Evolutionary conservation across 768 basidiomycete species (phyloP).

Genomic region (Russula brevipes): DNA sequence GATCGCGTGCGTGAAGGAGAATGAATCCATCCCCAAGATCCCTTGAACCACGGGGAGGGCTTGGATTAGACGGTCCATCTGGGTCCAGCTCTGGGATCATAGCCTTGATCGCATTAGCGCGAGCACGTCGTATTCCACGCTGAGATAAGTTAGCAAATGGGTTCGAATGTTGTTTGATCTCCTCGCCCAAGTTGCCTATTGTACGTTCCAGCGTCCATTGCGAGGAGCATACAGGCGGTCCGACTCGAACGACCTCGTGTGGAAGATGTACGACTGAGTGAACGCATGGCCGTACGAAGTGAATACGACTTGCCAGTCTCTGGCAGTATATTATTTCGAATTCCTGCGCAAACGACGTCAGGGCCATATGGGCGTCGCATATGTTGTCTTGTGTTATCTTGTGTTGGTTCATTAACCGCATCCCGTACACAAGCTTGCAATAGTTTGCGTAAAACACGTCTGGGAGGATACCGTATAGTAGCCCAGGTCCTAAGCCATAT

Average conservation of each 20-base stretch:
- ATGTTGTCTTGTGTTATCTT: slow-evolving; percentile 1
- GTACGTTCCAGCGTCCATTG: neutral
- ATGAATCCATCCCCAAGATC: too few relatives aligned
- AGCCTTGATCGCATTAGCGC: neutral
- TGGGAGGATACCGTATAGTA: slow-evolving; percentile 28
- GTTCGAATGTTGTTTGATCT: neutral
- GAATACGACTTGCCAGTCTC: neutral
- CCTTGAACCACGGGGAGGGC: too few relatives aligned
- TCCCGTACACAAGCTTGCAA: slow-evolving; percentile 29
- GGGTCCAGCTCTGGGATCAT: neutral
- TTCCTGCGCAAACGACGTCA: neutral
- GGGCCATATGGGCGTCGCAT: neutral
- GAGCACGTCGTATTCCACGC: neutral
- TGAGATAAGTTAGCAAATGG: neutral
- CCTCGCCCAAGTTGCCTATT: neutral
- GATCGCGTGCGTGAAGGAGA: too few relatives aligned
- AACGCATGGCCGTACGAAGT: neutral
- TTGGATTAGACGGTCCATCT: too few relatives aligned
- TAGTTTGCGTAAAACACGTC: slow-evolving; percentile 28
- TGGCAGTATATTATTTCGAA: neutral
- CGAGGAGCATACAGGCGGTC: too few relatives aligned
- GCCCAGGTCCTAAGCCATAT: slow-evolving; percentile 28
- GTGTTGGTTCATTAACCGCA: slow-evolving; percentile 28
- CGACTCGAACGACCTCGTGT: too few relatives aligned
- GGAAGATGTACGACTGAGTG: too few relatives aligned